Evolutionary conservation across 164 flowering plant genomes (phyloP), one percentile per base, ranked within the genome.

Genomic region (Piper betle): DNA sequence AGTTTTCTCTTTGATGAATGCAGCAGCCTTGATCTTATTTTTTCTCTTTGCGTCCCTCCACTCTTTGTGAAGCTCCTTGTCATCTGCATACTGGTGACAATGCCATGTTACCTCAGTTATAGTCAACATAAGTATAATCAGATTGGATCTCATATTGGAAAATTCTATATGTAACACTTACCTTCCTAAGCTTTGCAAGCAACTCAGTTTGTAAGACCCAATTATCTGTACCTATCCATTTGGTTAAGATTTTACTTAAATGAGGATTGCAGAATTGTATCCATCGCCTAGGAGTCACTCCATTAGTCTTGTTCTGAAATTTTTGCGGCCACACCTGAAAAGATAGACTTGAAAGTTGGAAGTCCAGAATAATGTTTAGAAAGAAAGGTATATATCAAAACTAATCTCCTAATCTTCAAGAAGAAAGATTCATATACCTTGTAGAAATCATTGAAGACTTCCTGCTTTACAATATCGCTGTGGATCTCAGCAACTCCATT

Each of bases 401-500:
- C 53, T 52, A 38, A 6, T 33, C 39, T 62, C 38, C 20, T 25
- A 4, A 40, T 12, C 5, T 13, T 15, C 42, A 13, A 16, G 8
- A 16, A 17, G n/a, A 19, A 16, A 48, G 20, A 17, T 16, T 20
- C 11, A 18, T 54, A 18, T 59, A 81, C 88, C 96, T 92, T 80
- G 71, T 72, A 87, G 65, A 85, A 92, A 20, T 83, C 80, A 71
- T 87, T 87, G 63, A 92, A 92, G 5, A 92, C 98, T 68, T 92
- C 95, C 33, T 84, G 75, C 70, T 89, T 87, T 17, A 92, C 96
- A 57, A 92, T 92, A 65, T 89, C 91, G 70, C 96, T 92, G 57
- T 92, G 98, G 71, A 92, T 92, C 75, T 78, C 96, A 61, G 98
- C 98, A 71, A 92, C 98, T 43, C 98, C 98, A 77, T 92, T 92